A percentile compares a stretch with the other conserved stretches of the same genome.
phyloP scores from a whole-genome alignment of 2,329 filamentous ascomycete species.

The Dactylellina haptotyla region DNA sequence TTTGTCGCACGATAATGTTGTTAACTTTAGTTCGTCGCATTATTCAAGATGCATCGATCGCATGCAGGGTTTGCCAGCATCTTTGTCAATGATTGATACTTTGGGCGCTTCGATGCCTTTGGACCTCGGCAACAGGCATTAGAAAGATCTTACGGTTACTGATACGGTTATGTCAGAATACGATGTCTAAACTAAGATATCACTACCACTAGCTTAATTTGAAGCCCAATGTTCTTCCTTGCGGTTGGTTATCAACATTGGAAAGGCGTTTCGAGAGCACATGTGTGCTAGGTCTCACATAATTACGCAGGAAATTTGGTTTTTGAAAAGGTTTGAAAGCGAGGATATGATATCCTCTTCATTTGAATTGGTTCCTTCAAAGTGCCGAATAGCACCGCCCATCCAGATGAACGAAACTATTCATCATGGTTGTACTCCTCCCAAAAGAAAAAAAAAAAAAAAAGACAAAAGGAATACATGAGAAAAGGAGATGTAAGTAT shows the following conservation, averaged over 20 bases:
- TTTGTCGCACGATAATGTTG: background rate
- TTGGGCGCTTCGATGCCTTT: background rate
- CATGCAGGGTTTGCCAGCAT: constrained; percentile 13
- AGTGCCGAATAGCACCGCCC: background rate
- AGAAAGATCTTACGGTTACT: constrained; percentile 2
- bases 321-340: constrained; percentile 12
- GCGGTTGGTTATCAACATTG: background rate
- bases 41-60: background rate
- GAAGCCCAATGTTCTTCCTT: background rate
- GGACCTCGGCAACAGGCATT: background rate
- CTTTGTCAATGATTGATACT: background rate
- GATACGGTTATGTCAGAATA: constrained; percentile 4
- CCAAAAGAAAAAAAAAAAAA: constrained; percentile 13
- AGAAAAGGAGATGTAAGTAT: constrained; percentile 20
- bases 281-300: no score
- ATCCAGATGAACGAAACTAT: constrained; percentile 22
- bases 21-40: background rate
- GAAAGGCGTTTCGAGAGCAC: no score
- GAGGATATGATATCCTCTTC: constrained; percentile 24
- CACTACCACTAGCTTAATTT: background rate
- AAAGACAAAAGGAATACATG: constrained; percentile 20
- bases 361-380: constrained; percentile 13
- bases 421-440: constrained; percentile 2
- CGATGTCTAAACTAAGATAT: background rate
- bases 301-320: background rate